phyloP scores from a whole-genome alignment of 768 basidiomycete species.

The Sistotremastrum niveocremeum region DNA sequence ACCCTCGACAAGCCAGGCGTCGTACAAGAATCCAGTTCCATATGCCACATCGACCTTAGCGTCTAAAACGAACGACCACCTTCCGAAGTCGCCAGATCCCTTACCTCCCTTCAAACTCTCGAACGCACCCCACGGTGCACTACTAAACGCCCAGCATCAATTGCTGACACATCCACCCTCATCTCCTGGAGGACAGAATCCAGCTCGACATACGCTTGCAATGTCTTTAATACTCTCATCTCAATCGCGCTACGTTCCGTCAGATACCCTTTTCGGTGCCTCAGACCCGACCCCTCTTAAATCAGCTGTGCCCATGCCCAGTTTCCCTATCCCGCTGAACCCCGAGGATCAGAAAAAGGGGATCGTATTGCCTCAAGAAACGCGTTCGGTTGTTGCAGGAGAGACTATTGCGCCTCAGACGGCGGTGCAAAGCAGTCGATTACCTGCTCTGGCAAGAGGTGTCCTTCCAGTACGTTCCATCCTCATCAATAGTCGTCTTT shows the following conservation, averaged over 20 bases:
- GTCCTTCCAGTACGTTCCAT: slow-evolving; percentile 47
- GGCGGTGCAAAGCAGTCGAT: slow-evolving; percentile 47
- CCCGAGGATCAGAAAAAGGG: slow-evolving; percentile 30
- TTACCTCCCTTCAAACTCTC: slow-evolving; percentile 5
- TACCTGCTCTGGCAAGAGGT: slow-evolving; percentile 53
- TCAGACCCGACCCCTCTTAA: slow-evolving; percentile 49
- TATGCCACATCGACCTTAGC: slow-evolving; percentile 64
- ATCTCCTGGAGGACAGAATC: slow-evolving; percentile 34
- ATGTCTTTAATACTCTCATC: slow-evolving; percentile 39
- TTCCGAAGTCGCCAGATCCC: slow-evolving; percentile 31
- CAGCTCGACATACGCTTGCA: slow-evolving; percentile 60
- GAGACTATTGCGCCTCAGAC: slow-evolving; percentile 50
- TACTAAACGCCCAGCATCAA: slow-evolving; percentile 61
- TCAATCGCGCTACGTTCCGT: slow-evolving; percentile 50
- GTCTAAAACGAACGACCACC: slow-evolving; percentile 52
- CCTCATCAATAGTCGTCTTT: neutral
- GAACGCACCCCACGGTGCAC: slow-evolving; percentile 37
- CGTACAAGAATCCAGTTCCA: slow-evolving; percentile 59
- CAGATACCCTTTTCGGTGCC: slow-evolving; percentile 50
- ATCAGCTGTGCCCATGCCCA: slow-evolving; percentile 47
- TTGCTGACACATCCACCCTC: slow-evolving; percentile 60
- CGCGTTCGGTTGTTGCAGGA: slow-evolving; percentile 27
- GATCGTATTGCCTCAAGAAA: slow-evolving; percentile 26
- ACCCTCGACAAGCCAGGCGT: slow-evolving; percentile 34
- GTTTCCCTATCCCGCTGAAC: slow-evolving; percentile 42